These are phyloP conservation scores for Citrus australasica DNA, from an alignment of 345 rosid genomes.

Conservation along the genomic window DNA sequence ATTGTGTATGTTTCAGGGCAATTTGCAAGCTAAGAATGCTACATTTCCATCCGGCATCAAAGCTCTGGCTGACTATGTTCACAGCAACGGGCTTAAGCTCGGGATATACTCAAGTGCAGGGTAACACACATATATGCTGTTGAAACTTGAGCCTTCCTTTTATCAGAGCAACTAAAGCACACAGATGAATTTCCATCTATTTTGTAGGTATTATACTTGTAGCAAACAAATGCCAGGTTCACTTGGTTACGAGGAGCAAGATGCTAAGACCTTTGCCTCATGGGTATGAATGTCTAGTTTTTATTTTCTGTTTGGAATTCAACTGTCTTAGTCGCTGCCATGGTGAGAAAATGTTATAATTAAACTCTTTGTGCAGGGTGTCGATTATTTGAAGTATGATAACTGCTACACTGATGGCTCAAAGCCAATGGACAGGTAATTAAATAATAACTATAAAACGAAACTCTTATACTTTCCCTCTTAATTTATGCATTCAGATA, in stretches of 20 bases:
- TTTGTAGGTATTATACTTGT: slow-evolving; percentile 68
- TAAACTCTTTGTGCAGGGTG: slow-evolving; percentile 46
- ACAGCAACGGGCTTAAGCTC: slow-evolving; percentile 78
- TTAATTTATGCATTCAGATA: background rate
- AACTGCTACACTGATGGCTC: slow-evolving; percentile 66
- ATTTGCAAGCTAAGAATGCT: slow-evolving; percentile 49
- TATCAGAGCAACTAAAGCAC: background rate
- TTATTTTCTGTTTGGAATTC: background rate
- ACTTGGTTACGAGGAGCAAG: slow-evolving; percentile 80
- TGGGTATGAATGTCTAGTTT: slow-evolving; percentile 47
- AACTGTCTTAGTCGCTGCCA: background rate
- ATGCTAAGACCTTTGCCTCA: slow-evolving; percentile 83
- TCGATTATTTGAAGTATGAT: slow-evolving; percentile 92
- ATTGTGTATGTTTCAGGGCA: slow-evolving; percentile 43
- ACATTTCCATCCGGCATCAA: slow-evolving; percentile 89
- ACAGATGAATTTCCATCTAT: too few species aligned
- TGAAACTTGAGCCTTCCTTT: background rate
- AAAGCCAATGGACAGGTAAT: slow-evolving; percentile 63
- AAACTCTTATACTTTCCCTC: too few species aligned
- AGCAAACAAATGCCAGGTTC: slow-evolving; percentile 94
- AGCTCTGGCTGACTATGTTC: slow-evolving; percentile 79
- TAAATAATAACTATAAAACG: too few species aligned
- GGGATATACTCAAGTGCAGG: slow-evolving; percentile 93
- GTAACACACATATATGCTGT: slow-evolving; percentile 24
- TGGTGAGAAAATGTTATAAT: background rate